Conservation (phyloP, 1,139 yeast species). For the Pichia norvegensis region DNA sequence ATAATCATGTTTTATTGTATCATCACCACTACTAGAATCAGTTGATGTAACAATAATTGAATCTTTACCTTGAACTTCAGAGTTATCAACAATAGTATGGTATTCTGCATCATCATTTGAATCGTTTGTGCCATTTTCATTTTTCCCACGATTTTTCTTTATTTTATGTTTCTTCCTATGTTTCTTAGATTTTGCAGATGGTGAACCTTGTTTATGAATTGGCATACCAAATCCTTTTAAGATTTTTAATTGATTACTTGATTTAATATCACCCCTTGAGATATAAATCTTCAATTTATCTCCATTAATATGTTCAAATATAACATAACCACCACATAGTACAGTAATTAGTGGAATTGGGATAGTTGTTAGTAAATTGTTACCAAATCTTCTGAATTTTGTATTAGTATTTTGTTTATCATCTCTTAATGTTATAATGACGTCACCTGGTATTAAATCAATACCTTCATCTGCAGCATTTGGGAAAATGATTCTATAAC, state of each 20-base stretch:
- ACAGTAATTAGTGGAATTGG: conserved; percentile 47
- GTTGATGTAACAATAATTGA: not conserved
- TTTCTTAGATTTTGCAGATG: not conserved
- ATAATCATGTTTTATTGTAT: conserved; percentile 12
- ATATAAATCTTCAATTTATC: conserved; percentile 35
- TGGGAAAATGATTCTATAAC: conserved; percentile 43
- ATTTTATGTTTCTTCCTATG: conserved; percentile 7
- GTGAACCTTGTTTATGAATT: conserved; percentile 32
- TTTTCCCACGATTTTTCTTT: too few relatives aligned
- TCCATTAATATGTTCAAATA: conserved; percentile 41
- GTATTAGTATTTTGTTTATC: conserved; percentile 24
- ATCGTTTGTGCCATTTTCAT: too few relatives aligned
- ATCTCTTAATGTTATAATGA: conserved; percentile 39
- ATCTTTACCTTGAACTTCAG: not conserved
- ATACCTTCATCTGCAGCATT: conserved; percentile 62
- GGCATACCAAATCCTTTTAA: conserved; percentile 59
- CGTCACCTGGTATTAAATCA: conserved; percentile 58
- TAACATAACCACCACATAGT: conserved; percentile 46
- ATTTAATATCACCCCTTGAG: conserved; percentile 40
- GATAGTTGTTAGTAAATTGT: conserved; percentile 39
- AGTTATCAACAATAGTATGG: not conserved
- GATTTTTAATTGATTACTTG: conserved; percentile 38
- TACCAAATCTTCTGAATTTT: conserved; percentile 40
- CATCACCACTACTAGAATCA: conserved; percentile 2
- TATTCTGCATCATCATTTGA: not conserved